A percentile compares a stretch with the other conserved stretches of the same genome.
phyloP scores from a whole-genome alignment of 2,329 filamentous ascomycete species.

The Pyricularia pennisetigena region DNA sequence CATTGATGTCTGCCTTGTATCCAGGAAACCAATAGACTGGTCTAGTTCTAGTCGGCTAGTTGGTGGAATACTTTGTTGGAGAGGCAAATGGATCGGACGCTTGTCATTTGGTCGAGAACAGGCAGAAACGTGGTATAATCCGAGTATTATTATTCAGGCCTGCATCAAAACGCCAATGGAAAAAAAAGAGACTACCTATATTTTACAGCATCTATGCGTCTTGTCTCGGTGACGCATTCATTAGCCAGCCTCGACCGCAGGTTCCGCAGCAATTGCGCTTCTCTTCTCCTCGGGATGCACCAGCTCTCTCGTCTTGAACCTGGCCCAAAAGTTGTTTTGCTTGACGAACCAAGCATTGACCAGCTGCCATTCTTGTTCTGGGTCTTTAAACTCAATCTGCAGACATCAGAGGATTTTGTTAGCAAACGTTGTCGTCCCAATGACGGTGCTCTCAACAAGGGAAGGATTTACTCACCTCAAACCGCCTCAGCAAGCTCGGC shows the following conservation, averaged over 20 bases:
- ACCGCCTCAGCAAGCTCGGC: slow-evolving; percentile 50
- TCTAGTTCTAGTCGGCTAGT: too few relatives aligned
- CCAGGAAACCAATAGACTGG: too few relatives aligned
- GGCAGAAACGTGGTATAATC: neutral
- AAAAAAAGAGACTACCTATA: neutral
- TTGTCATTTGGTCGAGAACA: too few relatives aligned
- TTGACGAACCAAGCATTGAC: slow-evolving; percentile 56
- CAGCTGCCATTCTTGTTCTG: slow-evolving; percentile 44
- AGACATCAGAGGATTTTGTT: neutral
- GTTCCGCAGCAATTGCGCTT: neutral
- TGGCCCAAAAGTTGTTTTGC: slow-evolving; percentile 43
- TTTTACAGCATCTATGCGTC: neutral
- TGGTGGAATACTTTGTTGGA: too few relatives aligned
- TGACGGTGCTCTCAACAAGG: neutral
- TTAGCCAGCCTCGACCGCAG: neutral
- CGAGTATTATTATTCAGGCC: neutral
- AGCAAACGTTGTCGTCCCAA: neutral
- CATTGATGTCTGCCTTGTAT: too few relatives aligned
- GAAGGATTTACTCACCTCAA: slow-evolving; percentile 45
- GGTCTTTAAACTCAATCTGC: slow-evolving; percentile 44
- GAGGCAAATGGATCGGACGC: too few relatives aligned
- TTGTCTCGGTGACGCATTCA: neutral
- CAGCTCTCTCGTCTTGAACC: slow-evolving; percentile 32
- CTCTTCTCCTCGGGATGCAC: slow-evolving; percentile 14
- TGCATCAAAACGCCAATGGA: neutral